Conservation (phyloP, 2,329 filamentous ascomycete species). For the Penicillium palitans region DNA sequence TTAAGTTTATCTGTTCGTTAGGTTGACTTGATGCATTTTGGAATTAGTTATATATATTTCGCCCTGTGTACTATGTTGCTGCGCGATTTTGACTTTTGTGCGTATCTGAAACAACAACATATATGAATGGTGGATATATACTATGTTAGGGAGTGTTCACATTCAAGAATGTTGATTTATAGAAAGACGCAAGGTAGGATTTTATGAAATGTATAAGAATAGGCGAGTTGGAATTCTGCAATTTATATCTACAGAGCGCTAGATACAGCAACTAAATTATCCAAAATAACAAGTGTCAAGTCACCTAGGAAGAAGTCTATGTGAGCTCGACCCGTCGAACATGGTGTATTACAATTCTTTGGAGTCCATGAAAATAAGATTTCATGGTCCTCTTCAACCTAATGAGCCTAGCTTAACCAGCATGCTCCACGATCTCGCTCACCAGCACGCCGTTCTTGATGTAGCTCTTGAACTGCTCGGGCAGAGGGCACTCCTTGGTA, state of each 20-base stretch:
- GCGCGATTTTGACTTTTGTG: neutral
- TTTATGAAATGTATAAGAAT: neutral
- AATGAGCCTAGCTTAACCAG: slow-evolving; percentile 57
- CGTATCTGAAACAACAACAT: neutral
- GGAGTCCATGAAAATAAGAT: neutral
- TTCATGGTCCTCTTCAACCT: neutral
- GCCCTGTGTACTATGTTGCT: neutral
- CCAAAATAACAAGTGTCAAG: slow-evolving; percentile 1
- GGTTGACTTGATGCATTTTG: neutral
- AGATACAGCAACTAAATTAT: slow-evolving; percentile 20
- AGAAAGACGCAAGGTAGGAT: too few species aligned
- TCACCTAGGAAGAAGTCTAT: neutral
- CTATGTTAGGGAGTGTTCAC: neutral
- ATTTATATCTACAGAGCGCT: slow-evolving; percentile 25
- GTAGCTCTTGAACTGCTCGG: slow-evolving; percentile 85
- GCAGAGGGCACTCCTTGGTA: slow-evolving; percentile 81
- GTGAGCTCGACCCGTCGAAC: neutral
- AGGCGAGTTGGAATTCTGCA: slow-evolving; percentile 10
- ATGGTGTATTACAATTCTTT: slow-evolving; percentile 1
- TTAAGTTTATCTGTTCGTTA: neutral
- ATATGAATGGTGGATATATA: neutral
- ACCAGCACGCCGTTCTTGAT: slow-evolving; percentile 74
- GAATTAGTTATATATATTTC: neutral
- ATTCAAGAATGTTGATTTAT: neutral
- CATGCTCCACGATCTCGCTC: slow-evolving; percentile 94